Evolutionary conservation across 2,329 filamentous ascomycete genomes (phyloP), one percentile per base, ranked within the genome.

Genomic region (Botrytis aclada): DNA sequence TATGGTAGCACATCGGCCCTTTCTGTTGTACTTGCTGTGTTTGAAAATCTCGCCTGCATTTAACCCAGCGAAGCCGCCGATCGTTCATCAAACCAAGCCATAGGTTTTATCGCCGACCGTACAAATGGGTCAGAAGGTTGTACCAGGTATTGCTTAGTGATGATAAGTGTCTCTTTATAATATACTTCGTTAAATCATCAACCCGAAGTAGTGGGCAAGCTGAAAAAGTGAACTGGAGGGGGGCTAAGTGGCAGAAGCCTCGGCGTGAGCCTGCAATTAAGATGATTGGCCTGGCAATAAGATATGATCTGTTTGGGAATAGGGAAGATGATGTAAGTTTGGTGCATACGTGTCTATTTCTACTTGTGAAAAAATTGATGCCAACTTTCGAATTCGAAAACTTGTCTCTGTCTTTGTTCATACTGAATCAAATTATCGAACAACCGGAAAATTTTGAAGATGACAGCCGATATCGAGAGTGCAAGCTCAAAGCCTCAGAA

Each of bases 401-500:
- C n/a, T 39, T 67, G 64, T 54, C 51, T 41, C 32, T 56, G 9
- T 67, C 6, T 34, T 37, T 56, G 34, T 67, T 25, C 12, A 54
- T 67, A 41, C 32, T 63, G 41, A 63, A 47, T 39, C 39, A 45
- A 51, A 63, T 20, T 22, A 51, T 51, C 69, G 63, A 70, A 63
- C 14, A 67, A 56, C 47, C 25, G 45, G 45, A 54, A 67, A 45
- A 16, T 47, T 18, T n/a, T 29, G 22, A 70, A 62, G 29, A 70
- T 70, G 69, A 29, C 69, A 63, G 56, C 32, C 22, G 69, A 70
- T 51, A 70, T 63, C 16, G 69, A 70, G 41, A 70, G 41, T 18
- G 69, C 56, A 43, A 62, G 39, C 37, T 29, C 41, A 22, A 70
- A 47, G 41, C n/a, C 25, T 70, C 56, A 37, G 20, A 70, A 63